Evolutionary conservation across 768 basidiomycete genomes (phyloP).

Genomic region (Tricholoma bakamatsutake): DNA sequence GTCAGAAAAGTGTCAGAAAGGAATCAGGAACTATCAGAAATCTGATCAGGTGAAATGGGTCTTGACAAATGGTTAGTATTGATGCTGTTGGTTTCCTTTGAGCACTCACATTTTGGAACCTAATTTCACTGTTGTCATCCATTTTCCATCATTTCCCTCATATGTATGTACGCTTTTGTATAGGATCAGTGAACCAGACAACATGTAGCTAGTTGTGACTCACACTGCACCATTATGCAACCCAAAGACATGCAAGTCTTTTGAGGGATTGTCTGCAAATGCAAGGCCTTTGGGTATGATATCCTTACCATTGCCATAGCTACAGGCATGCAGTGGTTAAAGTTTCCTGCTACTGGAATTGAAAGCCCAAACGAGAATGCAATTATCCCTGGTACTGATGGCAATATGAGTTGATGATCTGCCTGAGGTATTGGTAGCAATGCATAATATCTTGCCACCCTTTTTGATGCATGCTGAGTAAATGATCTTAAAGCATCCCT

Average conservation of each 20-base stretch:
- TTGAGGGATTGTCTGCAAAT: background rate
- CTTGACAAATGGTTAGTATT: conserved; percentile 5
- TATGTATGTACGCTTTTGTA: background rate
- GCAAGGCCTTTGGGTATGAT: background rate
- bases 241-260: background rate
- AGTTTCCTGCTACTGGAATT: background rate
- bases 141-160: background rate
- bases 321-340: background rate
- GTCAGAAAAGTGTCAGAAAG: too few species aligned
- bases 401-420: background rate
- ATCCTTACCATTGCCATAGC: background rate
- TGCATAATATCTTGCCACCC: background rate
- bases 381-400: background rate
- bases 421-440: background rate
- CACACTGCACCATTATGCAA: background rate
- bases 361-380: background rate
- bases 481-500: background rate
- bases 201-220: background rate
- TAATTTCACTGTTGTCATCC: background rate
- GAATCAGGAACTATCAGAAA: too few species aligned
- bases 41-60: too few species aligned
- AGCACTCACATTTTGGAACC: background rate
- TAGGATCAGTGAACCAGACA: background rate
- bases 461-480: background rate
- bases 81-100: background rate